These are phyloP conservation scores for Mortierella claussenii DNA, from an alignment of 192 early-diverging fungal genomes.

Conservation along the genomic window DNA sequence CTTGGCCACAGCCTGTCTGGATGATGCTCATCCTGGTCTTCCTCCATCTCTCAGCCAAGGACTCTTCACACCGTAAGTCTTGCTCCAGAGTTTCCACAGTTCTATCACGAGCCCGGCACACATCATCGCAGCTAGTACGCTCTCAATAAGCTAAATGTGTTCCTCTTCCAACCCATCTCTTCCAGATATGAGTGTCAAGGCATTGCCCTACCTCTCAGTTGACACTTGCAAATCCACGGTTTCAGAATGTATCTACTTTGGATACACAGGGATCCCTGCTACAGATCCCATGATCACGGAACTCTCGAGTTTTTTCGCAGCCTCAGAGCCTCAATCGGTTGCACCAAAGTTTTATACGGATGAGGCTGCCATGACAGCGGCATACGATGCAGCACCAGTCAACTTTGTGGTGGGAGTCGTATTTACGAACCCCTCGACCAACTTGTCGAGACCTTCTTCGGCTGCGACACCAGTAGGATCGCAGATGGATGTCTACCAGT, in stretches of 20 bases:
- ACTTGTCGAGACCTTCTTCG: conserved; percentile 14
- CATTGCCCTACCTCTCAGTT: conserved; percentile 40
- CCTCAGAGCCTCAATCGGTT: conserved; percentile 45
- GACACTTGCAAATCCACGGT: conserved; percentile 38
- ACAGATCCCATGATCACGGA: conserved; percentile 50
- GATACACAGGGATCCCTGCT: conserved; percentile 43
- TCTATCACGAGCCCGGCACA: not conserved
- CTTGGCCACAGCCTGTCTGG: conserved; percentile 35
- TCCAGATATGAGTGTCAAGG: conserved; percentile 37
- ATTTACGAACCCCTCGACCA: conserved; percentile 36
- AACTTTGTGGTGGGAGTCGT: conserved; percentile 52
- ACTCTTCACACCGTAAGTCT: conserved; percentile 22
- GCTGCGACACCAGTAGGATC: conserved; percentile 5
- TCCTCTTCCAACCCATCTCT: no score
- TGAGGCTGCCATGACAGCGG: conserved; percentile 38
- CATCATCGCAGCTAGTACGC: not conserved
- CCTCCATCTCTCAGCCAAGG: conserved; percentile 47
- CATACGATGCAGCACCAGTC: conserved; percentile 45
- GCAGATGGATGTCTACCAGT: conserved; percentile 10
- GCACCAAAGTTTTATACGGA: conserved; percentile 35
- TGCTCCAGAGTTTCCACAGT: not conserved
- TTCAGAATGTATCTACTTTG: conserved; percentile 52
- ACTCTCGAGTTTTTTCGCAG: conserved; percentile 41
- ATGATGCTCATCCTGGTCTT: conserved; percentile 52
- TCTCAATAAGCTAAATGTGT: not conserved